Base-by-base conservation (phyloP, 176 grass and related monocot genomes). In the Ampelocalamus luodianensis region DNA sequence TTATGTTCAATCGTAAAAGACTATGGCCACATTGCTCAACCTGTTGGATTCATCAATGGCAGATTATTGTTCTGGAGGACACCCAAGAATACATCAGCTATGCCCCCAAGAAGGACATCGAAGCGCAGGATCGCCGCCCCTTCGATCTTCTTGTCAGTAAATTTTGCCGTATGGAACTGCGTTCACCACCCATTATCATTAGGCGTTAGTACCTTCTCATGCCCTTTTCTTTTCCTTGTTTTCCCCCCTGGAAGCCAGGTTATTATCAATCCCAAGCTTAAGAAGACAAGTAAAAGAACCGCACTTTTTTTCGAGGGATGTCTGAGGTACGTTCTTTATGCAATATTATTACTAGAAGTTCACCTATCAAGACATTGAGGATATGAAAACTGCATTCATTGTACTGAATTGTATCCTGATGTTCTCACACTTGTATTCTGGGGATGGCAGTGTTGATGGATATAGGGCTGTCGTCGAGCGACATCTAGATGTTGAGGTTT, bases 51-150 rank as follows among this genome's bases (percentile, higher is more conserved):
- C 50, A 20, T 66, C 20, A 74, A 60, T 70, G 72, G 9, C 89
- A 96, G 96, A 96, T 98, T 87, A 98, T 98, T 76, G 90, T 98
- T 58, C 74, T 95, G 40, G 96, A 98, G 71, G 93, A 98, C 71
- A 95, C 93, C 17, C 80, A 95, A 75, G 96, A 98, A 66, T 98
- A 88, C 89, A 98, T 98, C 54, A 93, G 89, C 58, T 98, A 93
- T 92, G 91, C 86, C 78, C 88, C 85, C 77, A 90, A 85, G 39
- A 79, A 92, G 54, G 89, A 95, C 32, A 87, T 90, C 8, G 74
- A 91, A 86, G 80, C 70, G 2, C 96, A 98, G 79, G 96, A 93
- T 26, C 91, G 93, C 10, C 88, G 77, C 7, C 89, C 96, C 14
- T 95, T 95, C 79, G 91, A 95, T 88, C 96, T 95, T 90, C 83